Evolutionary conservation across 2,329 filamentous ascomycete species (phyloP), one percentile per base, ranked within the genome.

Genomic region (Rutstroemia sp.): DNA sequence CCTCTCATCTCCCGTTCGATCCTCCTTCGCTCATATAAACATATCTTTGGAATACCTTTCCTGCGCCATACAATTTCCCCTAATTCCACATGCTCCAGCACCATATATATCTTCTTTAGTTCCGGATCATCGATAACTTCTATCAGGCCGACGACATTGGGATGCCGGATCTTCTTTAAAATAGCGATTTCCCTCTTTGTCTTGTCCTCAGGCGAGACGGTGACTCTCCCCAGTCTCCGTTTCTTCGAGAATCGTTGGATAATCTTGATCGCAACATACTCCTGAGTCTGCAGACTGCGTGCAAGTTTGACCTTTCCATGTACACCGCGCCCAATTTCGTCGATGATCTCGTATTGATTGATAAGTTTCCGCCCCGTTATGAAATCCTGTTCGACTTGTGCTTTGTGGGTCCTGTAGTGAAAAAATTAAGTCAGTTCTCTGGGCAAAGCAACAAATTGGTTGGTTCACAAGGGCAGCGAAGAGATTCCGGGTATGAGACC

Each of bases 231-330:
- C n/a, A 99, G 79, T 25, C 92, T 88, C 56, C 92, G 85, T 65
- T 89, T 90, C 75, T 95, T 96, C 52, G 92, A 95, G 69, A 94
- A 96, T 39, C 94, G 85, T 57, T 95, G 90, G 48, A 99, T 95
- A 66, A 99, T 99, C 75, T 99, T 99, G 79, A 99, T 96, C 56
- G 94, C 94, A 4, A 99, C 92, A 68, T 87, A 86, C 53, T 89
- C 85, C 59, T 81, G 80, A 1, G 82, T 91, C 56, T 85, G 77
- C 47, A 90, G 76, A 69, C 95, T 91, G 54, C 90, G 83, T 48
- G 92, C 94, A 48, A 96, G 79, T 74, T 99, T 99, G 68, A 99
- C 94, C 75, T 97, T 99, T 67, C 94, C 94, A 70, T 99, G 94
- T 66, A 96, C 89, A 51, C 94, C 94, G 58, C 94, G 87, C 55